These are phyloP conservation scores for Amaranthus cruentus DNA, from an alignment of 148 eudicot genomes.

Conservation along the genomic window DNA sequence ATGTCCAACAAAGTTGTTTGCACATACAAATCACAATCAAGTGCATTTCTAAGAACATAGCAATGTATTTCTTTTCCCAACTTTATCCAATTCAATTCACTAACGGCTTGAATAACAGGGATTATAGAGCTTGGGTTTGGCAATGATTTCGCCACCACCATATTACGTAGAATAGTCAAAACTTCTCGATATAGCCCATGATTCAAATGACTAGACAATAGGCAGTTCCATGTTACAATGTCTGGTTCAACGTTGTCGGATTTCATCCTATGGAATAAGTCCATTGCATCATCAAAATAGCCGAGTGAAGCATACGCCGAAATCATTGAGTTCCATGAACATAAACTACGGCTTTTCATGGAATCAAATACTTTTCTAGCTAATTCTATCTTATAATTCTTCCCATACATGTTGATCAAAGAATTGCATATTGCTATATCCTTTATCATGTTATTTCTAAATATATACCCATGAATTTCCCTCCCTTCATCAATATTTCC, in stretches of 20 bases:
- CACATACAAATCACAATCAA: constrained; percentile 37
- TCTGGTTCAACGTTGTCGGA: constrained; percentile 36
- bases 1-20: constrained; percentile 57
- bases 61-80: constrained; percentile 52
- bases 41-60: constrained; percentile 43
- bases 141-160: constrained; percentile 36
- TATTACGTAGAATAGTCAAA: constrained; percentile 28
- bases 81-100: constrained; percentile 36
- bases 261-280: constrained; percentile 39
- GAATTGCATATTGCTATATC: constrained; percentile 46
- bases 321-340: constrained; percentile 63
- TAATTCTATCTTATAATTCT: constrained; percentile 27
- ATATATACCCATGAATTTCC: constrained; percentile 56
- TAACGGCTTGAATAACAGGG: constrained; percentile 47
- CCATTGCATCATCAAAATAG: constrained; percentile 39
- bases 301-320: constrained; percentile 50
- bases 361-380: constrained; percentile 50
- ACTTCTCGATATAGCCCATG: constrained; percentile 41
- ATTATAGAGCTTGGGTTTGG: constrained; percentile 51
- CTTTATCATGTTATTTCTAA: constrained; percentile 31
- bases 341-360: constrained; percentile 38
- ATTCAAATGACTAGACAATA: constrained; percentile 54
- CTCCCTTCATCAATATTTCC: constrained; percentile 42
- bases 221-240: constrained; percentile 59
- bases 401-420: constrained; percentile 48